A percentile compares a stretch with the other conserved stretches of the same genome.
Evolutionary conservation across 768 basidiomycete genomes (phyloP).

Genomic region (Naganishia vishniacii): DNA sequence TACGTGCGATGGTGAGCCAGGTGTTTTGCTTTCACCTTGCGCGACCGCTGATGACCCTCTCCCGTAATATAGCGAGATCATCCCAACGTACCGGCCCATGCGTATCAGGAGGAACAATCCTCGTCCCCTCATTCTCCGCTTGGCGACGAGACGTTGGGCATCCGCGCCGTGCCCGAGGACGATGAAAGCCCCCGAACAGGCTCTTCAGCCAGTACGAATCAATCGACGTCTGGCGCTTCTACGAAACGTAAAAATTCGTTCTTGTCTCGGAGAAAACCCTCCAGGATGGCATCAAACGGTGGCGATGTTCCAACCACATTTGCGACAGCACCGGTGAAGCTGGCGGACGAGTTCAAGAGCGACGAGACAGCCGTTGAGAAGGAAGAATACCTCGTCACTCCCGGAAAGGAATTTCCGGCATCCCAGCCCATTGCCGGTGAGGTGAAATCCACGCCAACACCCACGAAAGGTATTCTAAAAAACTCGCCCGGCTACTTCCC

Average conservation of each 20-base stretch:
- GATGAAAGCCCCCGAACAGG: slow-evolving; percentile 6
- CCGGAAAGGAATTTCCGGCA: not conserved
- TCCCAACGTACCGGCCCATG: slow-evolving; percentile 29
- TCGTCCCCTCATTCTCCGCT: slow-evolving; percentile 25
- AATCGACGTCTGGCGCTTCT: not conserved
- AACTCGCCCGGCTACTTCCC: slow-evolving; percentile 15
- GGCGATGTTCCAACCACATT: not conserved
- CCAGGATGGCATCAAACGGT: not conserved
- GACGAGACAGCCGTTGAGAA: slow-evolving; percentile 2
- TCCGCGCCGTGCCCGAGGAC: not conserved
- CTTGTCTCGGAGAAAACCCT: slow-evolving; percentile 6
- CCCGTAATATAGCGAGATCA: slow-evolving; percentile 33
- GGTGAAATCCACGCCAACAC: slow-evolving; percentile 18
- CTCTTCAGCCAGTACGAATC: not conserved
- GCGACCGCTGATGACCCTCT: not conserved
- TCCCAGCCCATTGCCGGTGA: slow-evolving; percentile 1
- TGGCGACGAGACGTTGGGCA: slow-evolving; percentile 18
- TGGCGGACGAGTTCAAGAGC: slow-evolving; percentile 11
- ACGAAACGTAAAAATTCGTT: slow-evolving; percentile 22
- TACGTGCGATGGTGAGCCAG: slow-evolving; percentile 45
- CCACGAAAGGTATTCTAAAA: slow-evolving; percentile 5
- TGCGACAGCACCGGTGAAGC: not conserved
- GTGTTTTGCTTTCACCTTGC: not conserved
- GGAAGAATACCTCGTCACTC: slow-evolving; percentile 15
- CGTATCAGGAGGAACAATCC: slow-evolving; percentile 6